Base-by-base conservation (phyloP, 2,329 filamentous ascomycete genomes). In the Xylaria sp. region DNA sequence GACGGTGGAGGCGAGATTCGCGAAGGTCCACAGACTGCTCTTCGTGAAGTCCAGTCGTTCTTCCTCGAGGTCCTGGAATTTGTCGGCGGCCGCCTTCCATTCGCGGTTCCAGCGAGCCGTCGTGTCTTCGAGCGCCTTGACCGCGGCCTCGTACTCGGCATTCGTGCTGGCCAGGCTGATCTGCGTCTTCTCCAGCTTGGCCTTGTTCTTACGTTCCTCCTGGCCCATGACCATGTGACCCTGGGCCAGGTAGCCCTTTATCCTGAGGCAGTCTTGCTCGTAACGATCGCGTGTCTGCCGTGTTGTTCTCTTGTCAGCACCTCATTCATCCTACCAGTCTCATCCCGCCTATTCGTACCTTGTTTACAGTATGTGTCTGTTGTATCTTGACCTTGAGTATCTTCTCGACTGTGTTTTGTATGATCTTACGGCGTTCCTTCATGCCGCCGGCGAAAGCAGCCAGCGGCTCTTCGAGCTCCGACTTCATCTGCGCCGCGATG, bases 221-320 rank as follows among this genome's bases (percentile, higher is more conserved):
- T 99, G 96, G 15, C 96, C 96, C 96, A 99, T 99, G 67, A 99
- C 96, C 96, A 99, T 99, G 80, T 99, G 97, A 10, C 96, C 96
- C 81, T 99, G 96, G 3, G 97, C 96, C 4, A 99, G 89, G 78
- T 99, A 99, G 48, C 96, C 96, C 82, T 99, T 99, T 80, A 99
- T 98, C 80, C 97, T 96, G 54, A 99, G 86, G 79, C 95, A 98
- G 76, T 99, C 97, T 81, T 99, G 95, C 82, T 99, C 96, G 79
- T 97, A 99, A 59, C 92, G 91, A 82, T 99, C 96, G 73, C 96
- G 89, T 18, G 94, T 92, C 92, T 94, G 56, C 13, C 20, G 37
- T n/a, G 15, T 50, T 18, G 20, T 55, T 28, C 20, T 46, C 28
- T 69, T 3, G 51, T 73, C 48, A 71, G 71, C 20, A 41, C 51